A percentile compares a stretch with the other conserved stretches of the same genome.
phyloP scores from a whole-genome alignment of 305 asterid genomes.

The Striga hermonthica region DNA sequence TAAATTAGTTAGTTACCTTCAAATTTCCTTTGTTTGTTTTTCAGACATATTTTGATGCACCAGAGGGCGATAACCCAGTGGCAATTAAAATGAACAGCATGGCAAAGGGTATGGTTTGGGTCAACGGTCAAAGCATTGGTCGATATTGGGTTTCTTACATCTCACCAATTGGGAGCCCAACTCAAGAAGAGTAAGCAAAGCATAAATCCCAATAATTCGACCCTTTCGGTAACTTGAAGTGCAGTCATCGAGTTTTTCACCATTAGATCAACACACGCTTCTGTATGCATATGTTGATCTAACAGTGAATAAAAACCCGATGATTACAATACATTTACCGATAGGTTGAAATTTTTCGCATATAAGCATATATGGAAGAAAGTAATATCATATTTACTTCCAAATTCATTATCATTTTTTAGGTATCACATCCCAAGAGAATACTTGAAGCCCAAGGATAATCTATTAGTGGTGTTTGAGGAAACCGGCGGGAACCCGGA shows the following conservation, averaged over 20 bases:
- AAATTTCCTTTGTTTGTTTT: background rate
- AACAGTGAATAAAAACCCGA: no score
- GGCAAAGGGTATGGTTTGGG: conserved; percentile 88
- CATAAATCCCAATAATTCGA: background rate
- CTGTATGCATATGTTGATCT: no score
- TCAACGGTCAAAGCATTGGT: conserved; percentile 74
- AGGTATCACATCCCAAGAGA: conserved; percentile 91
- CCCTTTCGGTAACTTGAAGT: background rate
- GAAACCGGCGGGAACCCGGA: conserved; percentile 75
- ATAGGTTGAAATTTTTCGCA: no score
- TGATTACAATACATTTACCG: no score
- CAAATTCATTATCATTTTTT: background rate
- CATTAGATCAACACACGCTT: no score
- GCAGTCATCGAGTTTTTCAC: no score
- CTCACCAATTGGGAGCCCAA: conserved; percentile 66
- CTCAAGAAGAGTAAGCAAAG: conserved; percentile 67
- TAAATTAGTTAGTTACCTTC: background rate
- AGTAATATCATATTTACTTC: no score
- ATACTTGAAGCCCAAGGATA: conserved; percentile 55
- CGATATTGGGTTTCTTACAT: conserved; percentile 82
- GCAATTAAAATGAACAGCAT: conserved; percentile 59
- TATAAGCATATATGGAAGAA: no score
- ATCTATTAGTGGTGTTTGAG: conserved; percentile 62
- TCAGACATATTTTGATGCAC: conserved; percentile 75
- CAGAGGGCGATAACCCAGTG: conserved; percentile 62